phyloP scores from a whole-genome alignment of 805 yeast genomes.

The Myxozyma nipponensis region DNA sequence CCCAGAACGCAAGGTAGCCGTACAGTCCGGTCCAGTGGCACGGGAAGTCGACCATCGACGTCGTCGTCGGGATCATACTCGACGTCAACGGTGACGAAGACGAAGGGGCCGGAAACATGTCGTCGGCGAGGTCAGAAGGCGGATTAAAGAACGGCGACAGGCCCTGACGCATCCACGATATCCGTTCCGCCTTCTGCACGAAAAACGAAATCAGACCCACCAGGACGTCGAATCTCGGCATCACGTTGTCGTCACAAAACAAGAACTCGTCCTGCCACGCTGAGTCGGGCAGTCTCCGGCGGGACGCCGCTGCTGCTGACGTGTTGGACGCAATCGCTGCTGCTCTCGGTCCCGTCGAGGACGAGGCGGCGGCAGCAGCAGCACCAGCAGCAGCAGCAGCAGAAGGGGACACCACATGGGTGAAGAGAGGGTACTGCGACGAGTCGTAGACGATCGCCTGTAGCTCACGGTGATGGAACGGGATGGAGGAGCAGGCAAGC shows the following conservation, averaged over 20 bases:
- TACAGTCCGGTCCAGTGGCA: constrained; percentile 25
- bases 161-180: constrained; percentile 15
- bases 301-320: constrained; percentile 5
- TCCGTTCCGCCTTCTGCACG: constrained; percentile 16
- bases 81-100: background rate
- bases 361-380: background rate
- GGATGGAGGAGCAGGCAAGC: constrained; percentile 12
- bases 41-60: constrained; percentile 13
- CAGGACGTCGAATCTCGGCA: constrained; percentile 22
- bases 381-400: background rate
- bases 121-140: constrained; percentile 20
- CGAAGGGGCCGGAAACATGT: background rate
- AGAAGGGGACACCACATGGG: constrained; percentile 3
- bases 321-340: constrained; percentile 7
- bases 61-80: background rate
- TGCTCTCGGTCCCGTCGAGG: background rate
- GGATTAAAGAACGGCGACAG: constrained; percentile 23
- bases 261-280: constrained; percentile 13
- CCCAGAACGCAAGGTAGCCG: constrained; percentile 25
- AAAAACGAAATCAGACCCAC: constrained; percentile 21
- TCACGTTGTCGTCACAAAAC: constrained; percentile 3
- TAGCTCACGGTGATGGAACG: constrained; percentile 14
- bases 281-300: constrained; percentile 18
- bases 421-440: constrained; percentile 21
- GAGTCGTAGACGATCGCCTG: constrained; percentile 27